Evolutionary conservation across 257 asterid species (phyloP).

Genomic region (Ocimum tenuiflorum): DNA sequence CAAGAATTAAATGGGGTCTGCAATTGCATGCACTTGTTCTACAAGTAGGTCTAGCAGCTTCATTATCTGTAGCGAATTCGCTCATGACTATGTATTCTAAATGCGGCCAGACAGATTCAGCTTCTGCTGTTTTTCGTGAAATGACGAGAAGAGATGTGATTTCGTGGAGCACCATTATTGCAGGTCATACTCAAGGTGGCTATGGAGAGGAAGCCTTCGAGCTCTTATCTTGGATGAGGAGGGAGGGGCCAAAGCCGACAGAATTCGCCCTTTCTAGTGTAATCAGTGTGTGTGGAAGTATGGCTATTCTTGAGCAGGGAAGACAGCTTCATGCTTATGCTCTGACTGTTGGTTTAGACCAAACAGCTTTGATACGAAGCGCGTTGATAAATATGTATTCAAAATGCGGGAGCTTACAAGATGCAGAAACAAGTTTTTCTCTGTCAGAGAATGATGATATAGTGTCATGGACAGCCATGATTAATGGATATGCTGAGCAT

Average conservation of each 20-base stretch:
- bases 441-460: slow-evolving; percentile 47
- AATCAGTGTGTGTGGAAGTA: slow-evolving; percentile 63
- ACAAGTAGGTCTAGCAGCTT: slow-evolving; percentile 41
- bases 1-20: slow-evolving; percentile 63
- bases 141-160: slow-evolving; percentile 58
- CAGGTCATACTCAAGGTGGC: slow-evolving; percentile 82
- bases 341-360: slow-evolving; percentile 54
- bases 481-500: slow-evolving; percentile 85
- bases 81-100: slow-evolving; percentile 71
- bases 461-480: slow-evolving; percentile 89
- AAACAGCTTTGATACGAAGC: slow-evolving; percentile 45
- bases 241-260: slow-evolving; percentile 74
- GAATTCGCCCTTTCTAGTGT: slow-evolving; percentile 76
- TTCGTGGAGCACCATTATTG: slow-evolving; percentile 82
- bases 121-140: slow-evolving; percentile 43
- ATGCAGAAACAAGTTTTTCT: slow-evolving; percentile 43
- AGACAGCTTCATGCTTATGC: slow-evolving; percentile 78
- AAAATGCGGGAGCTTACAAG: slow-evolving; percentile 71
- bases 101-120: slow-evolving; percentile 44
- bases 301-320: slow-evolving; percentile 75
- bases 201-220: slow-evolving; percentile 60
- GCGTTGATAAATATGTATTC: slow-evolving; percentile 71
- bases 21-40: slow-evolving; percentile 70
- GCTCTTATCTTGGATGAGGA: slow-evolving; percentile 66
- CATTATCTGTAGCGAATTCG: slow-evolving; percentile 68